These are phyloP conservation scores for Clavaria fumosa DNA, from an alignment of 768 basidiomycete species.

Conservation along the genomic window DNA sequence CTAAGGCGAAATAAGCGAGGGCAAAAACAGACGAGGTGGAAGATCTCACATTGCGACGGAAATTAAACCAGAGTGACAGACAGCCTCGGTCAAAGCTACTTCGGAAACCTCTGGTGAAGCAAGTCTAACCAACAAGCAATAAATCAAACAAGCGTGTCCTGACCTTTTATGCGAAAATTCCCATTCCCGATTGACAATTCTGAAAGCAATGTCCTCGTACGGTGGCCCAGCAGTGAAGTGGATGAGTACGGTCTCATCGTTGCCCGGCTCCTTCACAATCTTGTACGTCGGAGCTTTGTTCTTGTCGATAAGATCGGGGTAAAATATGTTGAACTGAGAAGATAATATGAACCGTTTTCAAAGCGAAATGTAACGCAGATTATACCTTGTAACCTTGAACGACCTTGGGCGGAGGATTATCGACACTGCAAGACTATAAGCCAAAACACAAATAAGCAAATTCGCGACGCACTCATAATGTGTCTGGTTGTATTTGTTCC, in stretches of 20 bases:
- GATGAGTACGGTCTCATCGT: conserved; percentile 86
- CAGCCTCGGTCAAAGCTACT: conserved; percentile 97
- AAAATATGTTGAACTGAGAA: conserved; percentile 84
- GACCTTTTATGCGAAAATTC: conserved; percentile 97
- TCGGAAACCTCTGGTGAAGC: conserved; percentile 63
- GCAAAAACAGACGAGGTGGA: conserved; percentile 7
- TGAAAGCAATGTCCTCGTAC: conserved; percentile 97
- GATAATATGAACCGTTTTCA: conserved; percentile 7
- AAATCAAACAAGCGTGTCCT: conserved; percentile 9
- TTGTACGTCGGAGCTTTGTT: conserved; percentile 94
- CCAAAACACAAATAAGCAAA: conserved; percentile 2
- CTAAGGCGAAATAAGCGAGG: conserved; percentile 22
- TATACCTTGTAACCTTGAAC: conserved; percentile 94
- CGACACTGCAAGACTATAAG: conserved; percentile 42
- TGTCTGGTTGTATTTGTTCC: conserved; percentile 99
- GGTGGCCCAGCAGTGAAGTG: conserved; percentile 95
- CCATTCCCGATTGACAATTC: conserved; percentile 96
- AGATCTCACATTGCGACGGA: conserved; percentile 72
- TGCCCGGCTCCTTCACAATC: conserved; percentile 85
- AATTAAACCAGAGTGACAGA: conserved; percentile 91
- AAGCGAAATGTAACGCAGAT: conserved; percentile 3
- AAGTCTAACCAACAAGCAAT: conserved; percentile 2
- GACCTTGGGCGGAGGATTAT: conserved; percentile 98
- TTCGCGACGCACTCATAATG: conserved; percentile 82
- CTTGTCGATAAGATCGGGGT: conserved; percentile 98